A percentile compares a stretch with the other conserved stretches of the same genome.
These are phyloP conservation scores for Aspergillus nomiae DNA, from an alignment of 2,329 filamentous ascomycete genomes.

Conservation along the genomic window DNA sequence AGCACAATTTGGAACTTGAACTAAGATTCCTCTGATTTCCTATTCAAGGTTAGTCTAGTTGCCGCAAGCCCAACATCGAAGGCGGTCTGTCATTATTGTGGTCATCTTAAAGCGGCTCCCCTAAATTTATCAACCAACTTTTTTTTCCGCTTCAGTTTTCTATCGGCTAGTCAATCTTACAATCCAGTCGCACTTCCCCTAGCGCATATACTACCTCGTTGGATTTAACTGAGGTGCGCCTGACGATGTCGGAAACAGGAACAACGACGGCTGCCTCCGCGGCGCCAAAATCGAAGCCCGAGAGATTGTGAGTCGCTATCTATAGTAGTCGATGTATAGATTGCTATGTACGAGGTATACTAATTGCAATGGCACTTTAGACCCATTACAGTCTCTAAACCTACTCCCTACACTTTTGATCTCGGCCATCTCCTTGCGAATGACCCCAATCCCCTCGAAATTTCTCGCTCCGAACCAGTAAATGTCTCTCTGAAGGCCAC, in stretches of 20 bases:
- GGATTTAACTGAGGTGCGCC: background rate
- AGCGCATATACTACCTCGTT: background rate
- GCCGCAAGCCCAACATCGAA: conserved; percentile 16
- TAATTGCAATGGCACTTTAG: conserved; percentile 26
- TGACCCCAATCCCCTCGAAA: conserved; percentile 79
- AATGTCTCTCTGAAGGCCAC: conserved; percentile 71
- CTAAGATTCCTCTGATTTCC: conserved; percentile 24
- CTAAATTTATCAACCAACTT: conserved; percentile 27
- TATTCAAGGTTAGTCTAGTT: conserved; percentile 25
- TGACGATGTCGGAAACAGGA: conserved; percentile 32
- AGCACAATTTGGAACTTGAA: conserved; percentile 27
- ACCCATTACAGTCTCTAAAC: conserved; percentile 71
- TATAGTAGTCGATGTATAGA: conserved; percentile 2
- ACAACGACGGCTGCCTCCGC: conserved; percentile 26
- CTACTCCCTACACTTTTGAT: conserved; percentile 90
- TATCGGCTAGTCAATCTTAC: background rate
- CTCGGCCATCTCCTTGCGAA: conserved; percentile 82
- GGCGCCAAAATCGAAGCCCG: conserved; percentile 31
- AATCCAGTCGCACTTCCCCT: conserved; percentile 2
- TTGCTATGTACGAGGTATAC: conserved; percentile 8
- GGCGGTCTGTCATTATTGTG: conserved; percentile 16
- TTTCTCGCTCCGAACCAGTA: conserved; percentile 52
- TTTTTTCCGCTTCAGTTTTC: conserved; percentile 30
- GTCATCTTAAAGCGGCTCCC: conserved; percentile 30
- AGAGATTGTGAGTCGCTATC: conserved; percentile 43